Evolutionary conservation across 306 rosid genomes (phyloP).

Genomic region (Leucaena leucocephala): DNA sequence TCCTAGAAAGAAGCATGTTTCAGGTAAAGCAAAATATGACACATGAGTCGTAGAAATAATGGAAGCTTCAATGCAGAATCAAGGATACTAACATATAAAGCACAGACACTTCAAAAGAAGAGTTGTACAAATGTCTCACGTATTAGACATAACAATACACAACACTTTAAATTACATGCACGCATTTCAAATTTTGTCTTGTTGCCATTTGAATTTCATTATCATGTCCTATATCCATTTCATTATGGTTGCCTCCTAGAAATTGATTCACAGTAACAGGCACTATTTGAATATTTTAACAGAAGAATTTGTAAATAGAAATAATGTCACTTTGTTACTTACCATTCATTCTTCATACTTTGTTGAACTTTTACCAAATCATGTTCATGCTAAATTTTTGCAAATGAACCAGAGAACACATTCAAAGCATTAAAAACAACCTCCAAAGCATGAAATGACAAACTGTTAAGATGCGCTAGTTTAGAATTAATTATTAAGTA

Average conservation of each 20-base stretch:
- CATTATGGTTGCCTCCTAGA: background rate
- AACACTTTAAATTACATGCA: background rate
- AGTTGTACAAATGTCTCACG: background rate
- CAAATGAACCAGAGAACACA: constrained; percentile 17
- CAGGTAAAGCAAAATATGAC: constrained; percentile 4
- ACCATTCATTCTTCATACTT: background rate
- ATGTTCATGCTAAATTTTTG: constrained; percentile 15
- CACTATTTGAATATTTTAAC: constrained; percentile 17
- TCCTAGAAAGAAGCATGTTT: constrained; percentile 6
- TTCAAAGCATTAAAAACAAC: constrained; percentile 22
- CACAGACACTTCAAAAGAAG: background rate
- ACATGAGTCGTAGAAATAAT: background rate
- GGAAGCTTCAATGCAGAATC: constrained; percentile 4
- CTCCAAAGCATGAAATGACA: constrained; percentile 25
- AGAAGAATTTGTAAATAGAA: constrained; percentile 16
- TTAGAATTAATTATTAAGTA: no score
- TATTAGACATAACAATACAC: background rate
- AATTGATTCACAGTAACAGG: background rate
- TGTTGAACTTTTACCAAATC: background rate
- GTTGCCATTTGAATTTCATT: background rate
- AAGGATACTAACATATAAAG: background rate
- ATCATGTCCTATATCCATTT: background rate
- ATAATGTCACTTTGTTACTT: background rate
- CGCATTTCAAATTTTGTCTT: background rate
- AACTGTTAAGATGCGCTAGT: no score